These are phyloP conservation scores for Nannizzia gypsea DNA, from an alignment of 2,329 filamentous ascomycete species.

Conservation along the genomic window DNA sequence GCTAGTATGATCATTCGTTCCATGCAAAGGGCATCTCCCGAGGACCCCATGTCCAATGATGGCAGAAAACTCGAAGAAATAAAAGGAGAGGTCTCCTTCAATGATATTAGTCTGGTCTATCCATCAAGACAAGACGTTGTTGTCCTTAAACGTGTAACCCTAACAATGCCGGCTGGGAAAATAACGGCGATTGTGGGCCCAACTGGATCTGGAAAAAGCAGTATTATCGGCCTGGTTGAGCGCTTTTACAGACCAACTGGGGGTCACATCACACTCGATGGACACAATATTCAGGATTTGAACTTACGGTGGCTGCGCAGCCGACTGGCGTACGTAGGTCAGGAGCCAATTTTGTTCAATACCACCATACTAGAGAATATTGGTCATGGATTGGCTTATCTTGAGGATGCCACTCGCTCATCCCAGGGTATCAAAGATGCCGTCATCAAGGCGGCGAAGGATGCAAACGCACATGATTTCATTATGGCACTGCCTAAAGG, in stretches of 20 bases:
- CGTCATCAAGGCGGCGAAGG: slow-evolving; percentile 11
- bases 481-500: slow-evolving; percentile 60
- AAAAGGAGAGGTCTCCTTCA: slow-evolving; percentile 58
- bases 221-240: slow-evolving; percentile 40
- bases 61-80: slow-evolving; percentile 56
- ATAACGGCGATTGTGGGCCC: slow-evolving; percentile 36
- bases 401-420: slow-evolving; percentile 5
- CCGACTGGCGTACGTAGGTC: slow-evolving; percentile 17
- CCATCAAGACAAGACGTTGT: slow-evolving; percentile 30
- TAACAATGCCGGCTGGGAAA: slow-evolving; percentile 31
- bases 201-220: slow-evolving; percentile 30
- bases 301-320: slow-evolving; percentile 18
- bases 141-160: slow-evolving; percentile 26
- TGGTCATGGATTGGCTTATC: slow-evolving; percentile 9
- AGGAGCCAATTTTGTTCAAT: slow-evolving; percentile 17
- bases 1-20: slow-evolving; percentile 74
- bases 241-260: slow-evolving; percentile 47
- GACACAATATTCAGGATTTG: slow-evolving; percentile 24
- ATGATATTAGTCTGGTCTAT: slow-evolving; percentile 45
- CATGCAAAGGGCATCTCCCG: slow-evolving; percentile 65
- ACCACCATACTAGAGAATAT: slow-evolving; percentile 16
- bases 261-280: slow-evolving; percentile 25
- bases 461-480: slow-evolving; percentile 61
- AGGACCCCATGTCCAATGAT: slow-evolving; percentile 54
- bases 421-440: slow-evolving; percentile 13